phyloP scores from a whole-genome alignment of 163 green algal genomes.

The Scenedesmus sp. region DNA sequence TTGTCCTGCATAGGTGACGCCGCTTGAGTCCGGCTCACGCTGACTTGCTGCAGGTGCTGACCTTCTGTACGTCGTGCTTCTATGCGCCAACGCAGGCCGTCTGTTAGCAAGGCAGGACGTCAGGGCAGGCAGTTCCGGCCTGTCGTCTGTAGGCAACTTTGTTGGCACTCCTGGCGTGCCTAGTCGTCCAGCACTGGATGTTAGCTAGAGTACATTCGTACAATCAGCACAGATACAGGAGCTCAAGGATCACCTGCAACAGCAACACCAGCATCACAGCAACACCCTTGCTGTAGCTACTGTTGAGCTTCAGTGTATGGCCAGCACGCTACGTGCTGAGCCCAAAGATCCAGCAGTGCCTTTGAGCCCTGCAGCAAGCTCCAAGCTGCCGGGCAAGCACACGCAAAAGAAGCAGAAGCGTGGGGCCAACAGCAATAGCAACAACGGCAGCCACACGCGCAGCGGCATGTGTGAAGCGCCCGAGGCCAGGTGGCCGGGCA shows the following conservation, averaged over 20 bases:
- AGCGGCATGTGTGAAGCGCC: conserved; percentile 43
- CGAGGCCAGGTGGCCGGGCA: neutral
- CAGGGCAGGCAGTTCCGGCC: neutral
- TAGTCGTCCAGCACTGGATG: conserved; percentile 43
- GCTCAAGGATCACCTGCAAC: neutral
- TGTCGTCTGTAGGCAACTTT: neutral
- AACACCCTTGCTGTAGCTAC: neutral
- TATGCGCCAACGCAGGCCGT: neutral
- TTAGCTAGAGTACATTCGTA: conserved; percentile 4
- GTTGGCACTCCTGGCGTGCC: neutral
- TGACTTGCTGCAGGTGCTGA: neutral
- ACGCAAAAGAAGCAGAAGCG: conserved; percentile 29
- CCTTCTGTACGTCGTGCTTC: neutral
- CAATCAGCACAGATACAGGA: neutral
- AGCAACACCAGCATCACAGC: neutral
- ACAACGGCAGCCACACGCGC: neutral
- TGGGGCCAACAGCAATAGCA: neutral
- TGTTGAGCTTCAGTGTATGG: neutral
- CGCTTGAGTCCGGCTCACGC: neutral
- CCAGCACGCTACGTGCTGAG: conserved; percentile 23
- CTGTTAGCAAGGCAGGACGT: neutral
- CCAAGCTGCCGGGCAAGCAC: conserved; percentile 19
- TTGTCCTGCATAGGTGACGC: neutral
- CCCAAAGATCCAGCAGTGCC: neutral
- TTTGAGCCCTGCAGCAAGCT: neutral